These are phyloP conservation scores for Nephromyces sp. DNA, from an alignment of 169 alveolate genomes.

Conservation along the genomic window DNA sequence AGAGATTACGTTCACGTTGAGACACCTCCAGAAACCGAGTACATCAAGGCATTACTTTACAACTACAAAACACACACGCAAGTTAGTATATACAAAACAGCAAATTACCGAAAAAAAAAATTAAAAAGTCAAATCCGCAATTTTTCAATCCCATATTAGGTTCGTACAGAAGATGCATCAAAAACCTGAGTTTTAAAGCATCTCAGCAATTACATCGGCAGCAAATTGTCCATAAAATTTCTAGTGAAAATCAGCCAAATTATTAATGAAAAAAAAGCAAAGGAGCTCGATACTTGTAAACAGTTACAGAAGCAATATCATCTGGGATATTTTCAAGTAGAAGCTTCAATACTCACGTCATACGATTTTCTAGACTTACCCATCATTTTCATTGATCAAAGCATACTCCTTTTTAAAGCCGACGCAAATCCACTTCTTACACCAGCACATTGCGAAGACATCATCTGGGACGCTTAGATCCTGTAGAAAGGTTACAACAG, in stretches of 20 bases:
- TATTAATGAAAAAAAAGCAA: background rate
- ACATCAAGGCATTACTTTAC: no score
- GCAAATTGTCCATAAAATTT: background rate
- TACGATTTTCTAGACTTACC: background rate
- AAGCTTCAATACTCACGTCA: background rate
- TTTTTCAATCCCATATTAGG: no score
- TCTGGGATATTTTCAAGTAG: background rate
- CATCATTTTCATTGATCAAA: background rate
- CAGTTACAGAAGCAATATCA: background rate
- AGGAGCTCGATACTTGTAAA: background rate
- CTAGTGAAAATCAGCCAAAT: background rate
- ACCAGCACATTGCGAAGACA: constrained; percentile 6
- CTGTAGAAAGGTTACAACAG: no score
- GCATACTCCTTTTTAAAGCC: constrained; percentile 1
- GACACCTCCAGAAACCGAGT: no score
- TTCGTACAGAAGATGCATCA: no score
- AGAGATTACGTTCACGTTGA: no score
- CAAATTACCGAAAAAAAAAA: no score
- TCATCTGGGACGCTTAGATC: background rate
- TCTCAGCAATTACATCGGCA: background rate
- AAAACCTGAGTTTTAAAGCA: no score
- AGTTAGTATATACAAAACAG: no score
- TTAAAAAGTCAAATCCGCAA: no score
- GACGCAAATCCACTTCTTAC: constrained; percentile 2
- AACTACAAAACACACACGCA: no score